Evolutionary conservation across 352 stramenopile species (phyloP), one percentile per base, ranked within the genome.

Genomic region (Phytophthora cryptogea): DNA sequence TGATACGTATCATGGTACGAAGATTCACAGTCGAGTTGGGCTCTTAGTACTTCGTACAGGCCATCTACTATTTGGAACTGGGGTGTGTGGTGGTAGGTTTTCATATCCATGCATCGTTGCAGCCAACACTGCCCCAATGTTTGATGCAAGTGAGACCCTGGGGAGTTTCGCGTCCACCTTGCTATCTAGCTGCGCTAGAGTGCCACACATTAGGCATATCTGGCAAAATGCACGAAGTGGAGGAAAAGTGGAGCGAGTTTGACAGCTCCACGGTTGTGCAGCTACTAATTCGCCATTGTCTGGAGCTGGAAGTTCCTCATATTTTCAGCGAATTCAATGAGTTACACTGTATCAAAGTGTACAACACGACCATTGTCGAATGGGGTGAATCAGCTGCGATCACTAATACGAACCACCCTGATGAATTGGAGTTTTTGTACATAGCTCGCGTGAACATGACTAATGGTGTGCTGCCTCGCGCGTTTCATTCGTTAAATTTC

Each of bases 331-430:
- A 51, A 7, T 79, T 79, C 13, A 35, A 36, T 1, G 58, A 50
- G 11, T 42, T 83, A 0, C 63, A 57, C 8, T 62, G 59, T 0
- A 17, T 83, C 9, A 78, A 78, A 59, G 52, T 77, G 7, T 80
- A 79, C 59, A 83, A 83, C 36, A 59, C 58, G 7, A 77, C 70
- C 1, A 50, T 80, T 17, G 9, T 27, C 0, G 40, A 59, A 3
- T 83, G 74, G 74, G 14, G 17, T 0, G 46, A 36, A 1, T 57
- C 73, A 0, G 65, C 68, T 1, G 71, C 65, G 6, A 16, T 80
- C 20, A 68, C 49, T 0, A 49, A 58, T 9, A 13, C 28, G 9
- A 32, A 60, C 23, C 65, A 78, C 17, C 55, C 65, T 8, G 20
- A 37, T 8, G 20, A 37, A 3, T 54, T 84, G 4, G 30, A 56